Conservation (phyloP, 1,284 basidiomycete species). For the Fistulina hepatica region DNA sequence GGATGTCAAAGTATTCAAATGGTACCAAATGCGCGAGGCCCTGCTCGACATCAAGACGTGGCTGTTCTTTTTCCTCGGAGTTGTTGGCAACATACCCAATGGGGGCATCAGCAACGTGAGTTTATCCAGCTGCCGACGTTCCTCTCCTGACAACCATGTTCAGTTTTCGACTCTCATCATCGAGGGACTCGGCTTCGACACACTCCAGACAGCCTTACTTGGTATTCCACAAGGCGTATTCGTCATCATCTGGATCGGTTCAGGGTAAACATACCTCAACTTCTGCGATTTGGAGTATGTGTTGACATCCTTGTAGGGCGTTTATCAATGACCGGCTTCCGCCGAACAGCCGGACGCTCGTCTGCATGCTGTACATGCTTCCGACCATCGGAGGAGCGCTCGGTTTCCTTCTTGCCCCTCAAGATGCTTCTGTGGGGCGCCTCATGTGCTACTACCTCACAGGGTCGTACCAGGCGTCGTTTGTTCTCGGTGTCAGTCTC, state of each 20-base stretch:
- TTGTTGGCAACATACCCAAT: constrained; percentile 19
- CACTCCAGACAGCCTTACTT: constrained; percentile 28
- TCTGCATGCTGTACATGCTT: constrained; percentile 17
- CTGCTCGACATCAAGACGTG: constrained; percentile 18
- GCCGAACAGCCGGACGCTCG: constrained; percentile 14
- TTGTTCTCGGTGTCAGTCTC: constrained; percentile 15
- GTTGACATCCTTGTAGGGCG: constrained; percentile 5
- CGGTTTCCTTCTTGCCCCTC: constrained; percentile 14
- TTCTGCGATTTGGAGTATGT: not conserved
- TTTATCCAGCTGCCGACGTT: not conserved
- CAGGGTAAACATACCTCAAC: constrained; percentile 8
- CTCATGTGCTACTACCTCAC: constrained; percentile 17
- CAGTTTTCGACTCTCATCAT: constrained; percentile 25
- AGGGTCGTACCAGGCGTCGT: constrained; percentile 16
- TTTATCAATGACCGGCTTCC: constrained; percentile 15
- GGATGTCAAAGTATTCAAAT: constrained; percentile 24
- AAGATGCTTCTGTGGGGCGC: constrained; percentile 11
- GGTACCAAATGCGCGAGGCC: constrained; percentile 19
- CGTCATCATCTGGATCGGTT: constrained; percentile 15
- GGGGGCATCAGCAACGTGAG: constrained; percentile 17
- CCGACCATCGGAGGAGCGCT: constrained; percentile 16
- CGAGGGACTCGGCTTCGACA: constrained; percentile 27
- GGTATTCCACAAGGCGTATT: constrained; percentile 24
- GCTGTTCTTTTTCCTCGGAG: constrained; percentile 18
- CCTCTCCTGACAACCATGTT: no score